Evolutionary conservation across 495 filamentous ascomycete genomes (phyloP).

Genomic region (Collariella sp.): DNA sequence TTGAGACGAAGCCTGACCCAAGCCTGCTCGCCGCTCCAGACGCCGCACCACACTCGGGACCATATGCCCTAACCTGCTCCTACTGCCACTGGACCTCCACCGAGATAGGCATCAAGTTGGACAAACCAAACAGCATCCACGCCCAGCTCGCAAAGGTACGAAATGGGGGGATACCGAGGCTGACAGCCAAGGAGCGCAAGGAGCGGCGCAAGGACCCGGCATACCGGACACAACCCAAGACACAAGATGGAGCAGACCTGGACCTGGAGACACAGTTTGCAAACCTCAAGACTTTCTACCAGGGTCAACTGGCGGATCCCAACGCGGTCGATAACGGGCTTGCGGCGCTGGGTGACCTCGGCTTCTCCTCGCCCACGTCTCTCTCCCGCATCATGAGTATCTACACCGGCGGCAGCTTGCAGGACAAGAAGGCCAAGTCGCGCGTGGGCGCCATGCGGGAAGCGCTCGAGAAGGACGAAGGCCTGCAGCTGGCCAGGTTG

Average conservation of each 20-base stretch:
- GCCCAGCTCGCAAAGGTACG: slow-evolving; percentile 60
- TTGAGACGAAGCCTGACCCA: slow-evolving; percentile 46
- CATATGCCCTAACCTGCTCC: slow-evolving; percentile 72
- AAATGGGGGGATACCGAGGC: slow-evolving; percentile 40
- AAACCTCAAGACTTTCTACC: slow-evolving; percentile 62
- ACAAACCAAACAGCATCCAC: slow-evolving; percentile 76
- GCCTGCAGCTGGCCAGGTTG: slow-evolving; percentile 48
- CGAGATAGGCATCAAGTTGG: slow-evolving; percentile 84
- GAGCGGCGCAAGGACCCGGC: slow-evolving; percentile 37
- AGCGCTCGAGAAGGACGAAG: slow-evolving; percentile 58
- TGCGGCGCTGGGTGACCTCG: slow-evolving; percentile 49
- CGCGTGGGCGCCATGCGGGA: slow-evolving; percentile 70
- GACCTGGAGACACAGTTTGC: slow-evolving; percentile 44
- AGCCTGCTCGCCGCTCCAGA: slow-evolving; percentile 33
- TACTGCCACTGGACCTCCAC: slow-evolving; percentile 89
- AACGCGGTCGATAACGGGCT: slow-evolving; percentile 42
- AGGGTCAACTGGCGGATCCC: slow-evolving; percentile 55
- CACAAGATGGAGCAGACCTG: slow-evolving; percentile 16
- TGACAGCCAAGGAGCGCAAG: slow-evolving; percentile 35
- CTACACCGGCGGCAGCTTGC: slow-evolving; percentile 58
- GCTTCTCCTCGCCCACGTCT: slow-evolving; percentile 69
- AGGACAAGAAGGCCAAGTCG: slow-evolving; percentile 57
- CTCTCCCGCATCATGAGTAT: slow-evolving; percentile 85
- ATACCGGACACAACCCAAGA: slow-evolving; percentile 13
- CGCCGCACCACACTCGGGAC: slow-evolving; percentile 37